A percentile compares a stretch with the other conserved stretches of the same genome.
Evolutionary conservation across 192 early-diverging fungal genomes (phyloP).

Genomic region (Coemansia guatemalensis): DNA sequence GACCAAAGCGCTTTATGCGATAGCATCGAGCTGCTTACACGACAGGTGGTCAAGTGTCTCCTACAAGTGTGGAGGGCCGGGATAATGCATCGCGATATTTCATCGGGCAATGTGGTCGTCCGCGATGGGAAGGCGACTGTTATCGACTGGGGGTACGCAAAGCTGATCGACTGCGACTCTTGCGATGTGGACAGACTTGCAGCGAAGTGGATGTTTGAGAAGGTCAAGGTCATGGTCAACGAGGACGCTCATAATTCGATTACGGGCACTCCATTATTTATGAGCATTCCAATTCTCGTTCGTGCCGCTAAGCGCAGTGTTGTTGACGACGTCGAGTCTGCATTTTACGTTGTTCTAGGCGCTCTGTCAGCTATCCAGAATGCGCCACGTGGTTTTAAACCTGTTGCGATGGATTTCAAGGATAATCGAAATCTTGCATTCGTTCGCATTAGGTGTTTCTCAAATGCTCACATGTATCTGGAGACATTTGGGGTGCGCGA

Average conservation of each 20-base stretch:
- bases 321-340: constrained; percentile 11
- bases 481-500: constrained; percentile 4
- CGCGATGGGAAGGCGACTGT: not conserved
- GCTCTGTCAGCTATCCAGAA: not conserved
- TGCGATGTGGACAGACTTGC: not conserved
- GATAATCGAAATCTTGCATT: not conserved
- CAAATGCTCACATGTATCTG: not conserved
- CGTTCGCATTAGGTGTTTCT: not conserved
- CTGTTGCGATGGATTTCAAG: not conserved
- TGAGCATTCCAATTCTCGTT: not conserved
- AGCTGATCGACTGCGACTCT: not conserved
- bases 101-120: constrained; percentile 7
- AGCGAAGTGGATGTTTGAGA: not conserved
- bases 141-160: constrained; percentile 16
- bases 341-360: constrained; percentile 9
- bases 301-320: not conserved
- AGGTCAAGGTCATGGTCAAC: not conserved
- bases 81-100: constrained; percentile 17
- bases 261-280: no score
- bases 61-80: not conserved
- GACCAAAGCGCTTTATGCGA: no score
- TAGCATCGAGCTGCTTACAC: no score
- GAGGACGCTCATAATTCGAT: not conserved
- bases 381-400: no score
- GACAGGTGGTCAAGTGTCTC: no score